Percentiles rank a stretch among this genome's conserved stretches.
Evolutionary conservation across 2,329 filamentous ascomycete species (phyloP).

Genomic region (Pseudocercospora macadamiae): DNA sequence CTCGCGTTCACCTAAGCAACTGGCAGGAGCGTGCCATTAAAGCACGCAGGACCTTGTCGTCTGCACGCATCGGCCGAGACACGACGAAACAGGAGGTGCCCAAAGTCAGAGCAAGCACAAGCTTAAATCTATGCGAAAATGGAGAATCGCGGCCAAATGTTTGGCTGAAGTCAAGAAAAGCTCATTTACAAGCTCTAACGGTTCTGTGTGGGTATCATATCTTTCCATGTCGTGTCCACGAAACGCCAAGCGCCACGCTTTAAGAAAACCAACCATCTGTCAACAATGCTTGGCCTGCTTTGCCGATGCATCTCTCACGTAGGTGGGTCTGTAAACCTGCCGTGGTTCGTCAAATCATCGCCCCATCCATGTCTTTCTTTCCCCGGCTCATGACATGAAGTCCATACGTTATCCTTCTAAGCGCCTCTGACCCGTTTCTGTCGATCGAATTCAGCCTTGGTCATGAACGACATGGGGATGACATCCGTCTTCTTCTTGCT

Average conservation of each 20-base stretch:
- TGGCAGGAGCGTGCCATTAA: neutral
- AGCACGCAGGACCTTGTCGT: neutral
- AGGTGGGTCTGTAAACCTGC: neutral
- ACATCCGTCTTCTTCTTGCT: constrained; percentile 26
- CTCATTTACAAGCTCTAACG: constrained; percentile 4
- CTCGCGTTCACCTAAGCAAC: neutral
- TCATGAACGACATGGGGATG: constrained; percentile 31
- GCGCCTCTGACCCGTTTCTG: constrained; percentile 12
- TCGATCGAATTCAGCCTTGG: constrained; percentile 24
- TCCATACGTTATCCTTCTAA: neutral
- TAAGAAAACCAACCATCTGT: constrained; percentile 15
- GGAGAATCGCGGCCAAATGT: neutral
- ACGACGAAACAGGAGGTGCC: neutral
- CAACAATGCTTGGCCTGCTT: constrained; percentile 10
- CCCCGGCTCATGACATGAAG: no score
- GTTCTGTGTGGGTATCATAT: constrained; percentile 4
- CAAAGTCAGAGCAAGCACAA: neutral
- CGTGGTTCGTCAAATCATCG: neutral
- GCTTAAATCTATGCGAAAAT: neutral
- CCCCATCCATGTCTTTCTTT: no score
- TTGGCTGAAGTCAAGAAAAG: neutral
- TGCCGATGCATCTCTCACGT: neutral
- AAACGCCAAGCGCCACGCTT: constrained; percentile 18
- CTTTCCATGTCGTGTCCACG: constrained; percentile 9
- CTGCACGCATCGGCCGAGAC: neutral